Evolutionary conservation across 2,329 filamentous ascomycete species (phyloP), one percentile per base, ranked within the genome.

Genomic region (Talaromyces sp.): DNA sequence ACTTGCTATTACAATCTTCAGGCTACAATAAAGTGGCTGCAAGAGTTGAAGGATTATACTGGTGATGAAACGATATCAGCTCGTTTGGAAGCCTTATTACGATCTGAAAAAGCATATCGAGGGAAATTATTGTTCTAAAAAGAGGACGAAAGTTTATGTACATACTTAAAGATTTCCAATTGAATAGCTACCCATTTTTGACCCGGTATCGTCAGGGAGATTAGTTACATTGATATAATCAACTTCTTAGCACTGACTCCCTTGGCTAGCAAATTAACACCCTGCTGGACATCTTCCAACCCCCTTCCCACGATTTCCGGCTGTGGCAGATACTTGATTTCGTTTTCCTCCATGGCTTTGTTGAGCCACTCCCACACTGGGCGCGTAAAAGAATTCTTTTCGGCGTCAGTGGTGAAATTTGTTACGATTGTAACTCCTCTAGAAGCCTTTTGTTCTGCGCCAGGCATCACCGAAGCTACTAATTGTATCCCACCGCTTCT

Each of bases 1-100:
- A 57, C 54, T 11, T 55, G 56, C 14, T 61, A 57, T 11, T 61
- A 61, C 43, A 61, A 55, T 38, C 51, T 61, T 17, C 41, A 52
- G 19, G 41, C 55, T 21, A 51, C 59, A 19, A 58, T 58, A 27
- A 48, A 53, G 6, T 55, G 53, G n/a, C 32, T 55, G 0, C 55
- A 58, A 43, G 43, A 58, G 17, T 24, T 38, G 56, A n/a, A 2
- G 11, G 14, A 38, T 38, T 29, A 54, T 10, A 24, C 38, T n/a
- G 51, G 32, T 6, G 51, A 54, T 58, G 56, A 58, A 21, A 43
- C 55, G 24, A 19, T 52, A 32, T 31, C 54, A 11, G 21, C 14
- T 26, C 27, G 54, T n/a, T 14, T 53, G n/a, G 29, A 54, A 27
- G 32, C 43, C 35, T n/a, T 61, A n/a, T 51, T 46, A 26, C 50